phyloP scores from a whole-genome alignment of 768 basidiomycete genomes.

The Xanthoconium purpureum region DNA sequence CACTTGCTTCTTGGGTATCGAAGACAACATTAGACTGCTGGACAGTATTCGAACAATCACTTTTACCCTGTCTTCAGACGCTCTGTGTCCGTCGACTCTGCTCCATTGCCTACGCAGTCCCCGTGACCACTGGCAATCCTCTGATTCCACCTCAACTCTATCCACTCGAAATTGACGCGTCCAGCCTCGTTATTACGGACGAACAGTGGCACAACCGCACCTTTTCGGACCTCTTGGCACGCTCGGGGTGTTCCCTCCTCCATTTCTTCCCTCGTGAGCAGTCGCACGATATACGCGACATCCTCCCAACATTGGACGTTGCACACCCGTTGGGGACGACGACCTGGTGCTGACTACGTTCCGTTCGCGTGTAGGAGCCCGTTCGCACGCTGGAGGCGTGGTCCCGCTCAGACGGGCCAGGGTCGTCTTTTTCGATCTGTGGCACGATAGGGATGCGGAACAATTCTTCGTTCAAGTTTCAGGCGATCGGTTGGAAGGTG shows the following conservation, averaged over 20 bases:
- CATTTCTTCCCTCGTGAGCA: conserved; percentile 14
- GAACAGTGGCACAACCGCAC: conserved; percentile 3
- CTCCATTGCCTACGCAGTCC: neutral
- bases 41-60: neutral
- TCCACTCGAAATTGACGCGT: conserved; percentile 15
- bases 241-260: conserved; percentile 11
- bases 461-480: too few relatives aligned
- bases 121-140: conserved; percentile 2
- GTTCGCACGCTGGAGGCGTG: neutral
- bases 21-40: neutral
- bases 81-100: neutral
- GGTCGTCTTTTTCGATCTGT: too few relatives aligned
- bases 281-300: conserved; percentile 7
- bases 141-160: conserved; percentile 16
- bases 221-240: conserved; percentile 16
- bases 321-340: conserved; percentile 7
- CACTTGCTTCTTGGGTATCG: conserved; percentile 15
- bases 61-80: conserved; percentile 7
- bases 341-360: conserved; percentile 5
- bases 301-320: conserved; percentile 1
- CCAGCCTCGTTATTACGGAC: neutral
- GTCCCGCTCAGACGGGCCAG: conserved; percentile 4
- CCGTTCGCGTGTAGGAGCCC: conserved; percentile 6
- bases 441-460: too few relatives aligned
- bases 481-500: too few relatives aligned